phyloP scores from a whole-genome alignment of 2,329 filamentous ascomycete genomes.

The Colletotrichum magnum region DNA sequence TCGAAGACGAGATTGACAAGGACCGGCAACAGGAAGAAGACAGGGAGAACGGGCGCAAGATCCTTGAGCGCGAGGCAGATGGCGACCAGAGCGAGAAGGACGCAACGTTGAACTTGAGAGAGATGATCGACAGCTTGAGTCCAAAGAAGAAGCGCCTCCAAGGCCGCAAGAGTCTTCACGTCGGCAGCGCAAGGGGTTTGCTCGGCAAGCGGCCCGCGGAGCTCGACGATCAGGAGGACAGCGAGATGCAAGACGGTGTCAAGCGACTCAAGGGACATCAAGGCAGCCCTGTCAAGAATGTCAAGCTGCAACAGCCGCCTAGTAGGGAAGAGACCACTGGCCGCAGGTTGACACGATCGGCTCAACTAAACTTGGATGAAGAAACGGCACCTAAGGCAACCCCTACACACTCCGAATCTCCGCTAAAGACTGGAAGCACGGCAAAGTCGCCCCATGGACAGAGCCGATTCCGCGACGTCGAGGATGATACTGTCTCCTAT shows the following conservation, averaged over 20 bases:
- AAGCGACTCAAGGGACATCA: slow-evolving; percentile 81
- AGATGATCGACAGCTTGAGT: slow-evolving; percentile 84
- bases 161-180: slow-evolving; percentile 82
- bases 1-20: slow-evolving; percentile 74
- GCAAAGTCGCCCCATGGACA: slow-evolving; percentile 70
- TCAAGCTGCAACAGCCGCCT: slow-evolving; percentile 78
- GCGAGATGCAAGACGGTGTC: slow-evolving; percentile 70
- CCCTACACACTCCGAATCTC: slow-evolving; percentile 62
- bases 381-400: slow-evolving; percentile 52
- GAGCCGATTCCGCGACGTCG: slow-evolving; percentile 68
- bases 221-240: slow-evolving; percentile 75
- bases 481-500: slow-evolving; percentile 59
- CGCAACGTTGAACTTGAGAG: slow-evolving; percentile 76
- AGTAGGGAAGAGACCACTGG: slow-evolving; percentile 76
- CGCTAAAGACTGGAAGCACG: slow-evolving; percentile 57
- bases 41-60: slow-evolving; percentile 71
- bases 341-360: slow-evolving; percentile 69
- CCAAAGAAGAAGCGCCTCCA: slow-evolving; percentile 79
- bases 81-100: slow-evolving; percentile 69
- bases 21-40: slow-evolving; percentile 73
- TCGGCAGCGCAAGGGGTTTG: slow-evolving; percentile 80
- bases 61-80: slow-evolving; percentile 67
- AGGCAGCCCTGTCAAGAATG: slow-evolving; percentile 82
- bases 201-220: slow-evolving; percentile 82
- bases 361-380: slow-evolving; percentile 62